Conservation (phyloP, 805 yeast genomes). For the Candida argentea region DNA sequence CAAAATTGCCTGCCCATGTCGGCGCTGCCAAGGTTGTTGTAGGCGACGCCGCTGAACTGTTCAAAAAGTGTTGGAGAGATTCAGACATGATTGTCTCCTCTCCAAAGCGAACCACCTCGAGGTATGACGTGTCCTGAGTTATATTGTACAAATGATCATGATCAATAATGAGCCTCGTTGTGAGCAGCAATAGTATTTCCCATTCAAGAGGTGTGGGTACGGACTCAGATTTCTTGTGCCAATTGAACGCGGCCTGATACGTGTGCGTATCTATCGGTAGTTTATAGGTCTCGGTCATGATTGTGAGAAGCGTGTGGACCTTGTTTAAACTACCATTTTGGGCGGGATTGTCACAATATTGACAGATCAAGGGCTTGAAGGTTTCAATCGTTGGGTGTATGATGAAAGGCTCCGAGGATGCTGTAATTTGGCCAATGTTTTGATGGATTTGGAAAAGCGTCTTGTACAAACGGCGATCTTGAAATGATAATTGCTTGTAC, state of each 20-base stretch:
- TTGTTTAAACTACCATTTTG: neutral
- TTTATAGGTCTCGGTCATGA: no score
- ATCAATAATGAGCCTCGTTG: slow-evolving; percentile 7
- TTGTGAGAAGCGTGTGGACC: slow-evolving; percentile 3
- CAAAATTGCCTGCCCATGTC: slow-evolving; percentile 7
- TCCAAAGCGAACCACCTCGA: neutral
- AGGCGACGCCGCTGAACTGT: slow-evolving; percentile 1
- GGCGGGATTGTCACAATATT: slow-evolving; percentile 1
- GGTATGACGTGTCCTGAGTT: slow-evolving; percentile 4
- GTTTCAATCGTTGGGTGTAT: slow-evolving; percentile 17
- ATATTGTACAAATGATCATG: slow-evolving; percentile 8
- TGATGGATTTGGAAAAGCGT: slow-evolving; percentile 9
- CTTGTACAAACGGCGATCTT: slow-evolving; percentile 12
- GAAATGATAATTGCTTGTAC: slow-evolving; percentile 13
- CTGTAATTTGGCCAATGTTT: slow-evolving; percentile 7
- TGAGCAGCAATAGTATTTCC: no score
- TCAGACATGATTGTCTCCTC: slow-evolving; percentile 1
- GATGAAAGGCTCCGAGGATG: slow-evolving; percentile 4
- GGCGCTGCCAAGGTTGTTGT: neutral
- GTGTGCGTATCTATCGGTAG: no score
- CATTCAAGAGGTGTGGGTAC: no score
- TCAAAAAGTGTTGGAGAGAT: slow-evolving; percentile 1
- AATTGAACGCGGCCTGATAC: no score
- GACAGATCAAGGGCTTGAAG: slow-evolving; percentile 11
- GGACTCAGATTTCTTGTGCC: no score